phyloP scores from a whole-genome alignment of 108 stramenopile species.

The Fistulifera solaris region DNA sequence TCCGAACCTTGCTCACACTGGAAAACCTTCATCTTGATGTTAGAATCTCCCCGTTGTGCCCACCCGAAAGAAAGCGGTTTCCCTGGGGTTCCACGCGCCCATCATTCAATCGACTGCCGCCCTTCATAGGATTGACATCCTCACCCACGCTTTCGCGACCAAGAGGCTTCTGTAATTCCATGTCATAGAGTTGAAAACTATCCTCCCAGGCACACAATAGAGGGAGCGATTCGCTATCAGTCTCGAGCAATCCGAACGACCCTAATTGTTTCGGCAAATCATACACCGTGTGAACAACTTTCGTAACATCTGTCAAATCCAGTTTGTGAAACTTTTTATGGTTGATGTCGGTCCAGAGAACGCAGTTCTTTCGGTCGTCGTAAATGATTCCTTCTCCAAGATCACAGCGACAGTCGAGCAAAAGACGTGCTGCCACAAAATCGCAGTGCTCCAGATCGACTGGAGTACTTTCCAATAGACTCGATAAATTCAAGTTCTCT shows the following conservation, averaged over 20 bases:
- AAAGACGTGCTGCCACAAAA: constrained; percentile 14
- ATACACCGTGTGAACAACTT: constrained; percentile 1
- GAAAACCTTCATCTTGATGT: constrained; percentile 28
- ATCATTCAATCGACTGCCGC: constrained; percentile 36
- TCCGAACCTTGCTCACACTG: constrained; percentile 14
- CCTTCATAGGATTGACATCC: constrained; percentile 23
- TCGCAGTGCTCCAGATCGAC: neutral
- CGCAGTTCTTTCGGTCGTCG: constrained; percentile 22
- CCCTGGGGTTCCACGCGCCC: constrained; percentile 34
- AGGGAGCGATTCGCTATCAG: constrained; percentile 8
- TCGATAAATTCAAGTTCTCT: neutral
- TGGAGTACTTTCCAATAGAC: neutral
- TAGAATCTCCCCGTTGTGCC: constrained; percentile 16
- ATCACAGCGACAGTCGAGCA: constrained; percentile 21
- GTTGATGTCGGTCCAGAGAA: constrained; percentile 25
- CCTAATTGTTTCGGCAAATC: constrained; percentile 27
- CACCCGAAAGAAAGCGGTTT: constrained; percentile 34
- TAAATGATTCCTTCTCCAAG: constrained; percentile 33
- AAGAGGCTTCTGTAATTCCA: constrained; percentile 3
- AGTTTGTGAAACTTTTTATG: constrained; percentile 27
- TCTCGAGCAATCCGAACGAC: constrained; percentile 19
- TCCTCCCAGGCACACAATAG: constrained; percentile 42
- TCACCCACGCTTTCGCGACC: constrained; percentile 24
- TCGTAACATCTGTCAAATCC: neutral
- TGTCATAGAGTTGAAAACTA: constrained; percentile 36